Percentiles rank a stretch among this genome's conserved stretches.
These are phyloP conservation scores for Kalanchoe fedtschenkoi DNA, from an alignment of 164 flowering plant species.

Conservation along the genomic window DNA sequence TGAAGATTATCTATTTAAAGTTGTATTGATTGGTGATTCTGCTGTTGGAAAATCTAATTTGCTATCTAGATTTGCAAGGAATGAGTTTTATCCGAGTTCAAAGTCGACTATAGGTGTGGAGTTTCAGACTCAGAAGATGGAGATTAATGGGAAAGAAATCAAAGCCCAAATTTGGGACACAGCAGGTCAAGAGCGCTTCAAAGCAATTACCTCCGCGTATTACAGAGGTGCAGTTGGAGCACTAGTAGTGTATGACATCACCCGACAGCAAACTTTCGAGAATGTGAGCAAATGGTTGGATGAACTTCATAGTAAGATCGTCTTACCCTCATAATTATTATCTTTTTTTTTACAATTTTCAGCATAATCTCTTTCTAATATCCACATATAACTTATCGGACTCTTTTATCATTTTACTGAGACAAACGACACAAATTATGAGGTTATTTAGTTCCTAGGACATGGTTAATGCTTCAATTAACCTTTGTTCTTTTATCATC, in stretches of 20 bases:
- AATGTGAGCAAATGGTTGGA: slow-evolving; percentile 5
- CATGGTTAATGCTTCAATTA: background rate
- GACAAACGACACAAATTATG: no score
- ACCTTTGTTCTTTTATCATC: background rate
- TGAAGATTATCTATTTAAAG: slow-evolving; percentile 5
- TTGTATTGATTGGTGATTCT: slow-evolving; percentile 7
- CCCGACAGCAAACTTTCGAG: slow-evolving; percentile 3
- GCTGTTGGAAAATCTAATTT: slow-evolving; percentile 8
- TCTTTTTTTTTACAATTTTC: background rate
- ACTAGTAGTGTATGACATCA: slow-evolving; percentile 8
- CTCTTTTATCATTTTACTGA: background rate
- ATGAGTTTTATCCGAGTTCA: slow-evolving; percentile 2
- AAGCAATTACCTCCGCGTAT: slow-evolving; percentile 4
- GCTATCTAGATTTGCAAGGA: slow-evolving; percentile 3
- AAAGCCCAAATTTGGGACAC: slow-evolving; percentile 9
- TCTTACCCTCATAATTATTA: background rate
- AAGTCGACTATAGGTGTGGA: slow-evolving; percentile 5
- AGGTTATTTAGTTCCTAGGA: background rate
- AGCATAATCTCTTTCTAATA: background rate
- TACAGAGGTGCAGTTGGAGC: slow-evolving; percentile 10
- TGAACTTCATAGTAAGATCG: slow-evolving; percentile 6
- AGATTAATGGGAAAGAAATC: slow-evolving; percentile 6
- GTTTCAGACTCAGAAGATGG: slow-evolving; percentile 8
- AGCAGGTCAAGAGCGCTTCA: slow-evolving; percentile 9
- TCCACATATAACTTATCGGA: no score